A percentile compares a stretch with the other conserved stretches of the same genome.
Evolutionary conservation across 257 asterid genomes (phyloP).

Genomic region (Primulina tabacum): DNA sequence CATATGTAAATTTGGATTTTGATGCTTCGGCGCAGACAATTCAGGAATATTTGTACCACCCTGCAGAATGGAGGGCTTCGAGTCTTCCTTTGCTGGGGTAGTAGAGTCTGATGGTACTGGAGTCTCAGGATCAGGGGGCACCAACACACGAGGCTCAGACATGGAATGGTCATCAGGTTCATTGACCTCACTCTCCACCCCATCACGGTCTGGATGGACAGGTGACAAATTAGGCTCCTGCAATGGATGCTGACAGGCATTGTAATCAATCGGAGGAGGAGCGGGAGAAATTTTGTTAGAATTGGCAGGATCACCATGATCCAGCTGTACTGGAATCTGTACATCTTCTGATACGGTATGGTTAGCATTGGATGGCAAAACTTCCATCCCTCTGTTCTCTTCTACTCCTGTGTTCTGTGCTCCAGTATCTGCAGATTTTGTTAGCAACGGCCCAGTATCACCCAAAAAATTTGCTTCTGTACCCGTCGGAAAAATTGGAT

Average conservation of each 20-base stretch:
- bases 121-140: slow-evolving; percentile 24
- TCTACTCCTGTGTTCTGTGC: slow-evolving; percentile 31
- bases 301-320: slow-evolving; percentile 20
- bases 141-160: slow-evolving; percentile 15
- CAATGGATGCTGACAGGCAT: slow-evolving; percentile 20
- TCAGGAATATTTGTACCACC: slow-evolving; percentile 16
- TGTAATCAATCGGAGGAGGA: slow-evolving; percentile 14
- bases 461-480: slow-evolving; percentile 27
- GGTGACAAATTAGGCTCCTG: slow-evolving; percentile 20
- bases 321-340: slow-evolving; percentile 26
- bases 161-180: slow-evolving; percentile 10
- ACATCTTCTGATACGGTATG: slow-evolving; percentile 25
- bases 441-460: slow-evolving; percentile 26
- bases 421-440: slow-evolving; percentile 20
- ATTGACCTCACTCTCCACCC: slow-evolving; percentile 28
- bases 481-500: slow-evolving; percentile 20
- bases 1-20: slow-evolving; percentile 17
- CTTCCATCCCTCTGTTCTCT: slow-evolving; percentile 34
- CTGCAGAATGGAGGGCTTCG: slow-evolving; percentile 25
- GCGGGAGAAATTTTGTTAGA: slow-evolving; percentile 15
- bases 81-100: slow-evolving; percentile 21
- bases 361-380: slow-evolving; percentile 29
- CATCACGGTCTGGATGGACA: slow-evolving; percentile 19
- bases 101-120: background rate
- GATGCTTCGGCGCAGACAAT: slow-evolving; percentile 24